These are phyloP conservation scores for Kodamaea alishanica DNA, from an alignment of 1,139 yeast genomes.

Conservation along the genomic window DNA sequence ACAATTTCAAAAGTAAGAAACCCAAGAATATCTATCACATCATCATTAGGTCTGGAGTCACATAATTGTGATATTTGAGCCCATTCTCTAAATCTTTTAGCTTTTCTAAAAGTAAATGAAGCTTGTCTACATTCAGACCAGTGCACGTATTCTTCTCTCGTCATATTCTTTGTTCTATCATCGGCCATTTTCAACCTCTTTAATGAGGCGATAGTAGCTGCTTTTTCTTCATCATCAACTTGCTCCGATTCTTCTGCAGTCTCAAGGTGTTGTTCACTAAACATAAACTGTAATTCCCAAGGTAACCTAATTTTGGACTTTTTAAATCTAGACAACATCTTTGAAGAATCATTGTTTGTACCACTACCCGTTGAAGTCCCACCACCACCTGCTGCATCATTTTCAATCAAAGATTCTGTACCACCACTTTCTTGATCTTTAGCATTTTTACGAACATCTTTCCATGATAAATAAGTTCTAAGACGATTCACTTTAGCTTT, in stretches of 20 bases:
- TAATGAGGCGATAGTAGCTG: conserved; percentile 83
- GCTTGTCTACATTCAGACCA: conserved; percentile 99
- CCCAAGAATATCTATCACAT: conserved; percentile 92
- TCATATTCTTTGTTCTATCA: conserved; percentile 90
- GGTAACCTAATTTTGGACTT: conserved; percentile 83
- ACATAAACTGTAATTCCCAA: conserved; percentile 95
- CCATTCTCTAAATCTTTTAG: conserved; percentile 94
- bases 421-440: conserved; percentile 92
- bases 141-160: conserved; percentile 94
- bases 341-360: conserved; percentile 46
- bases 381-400: conserved; percentile 33
- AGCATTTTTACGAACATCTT: conserved; percentile 95
- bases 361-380: conserved; percentile 30
- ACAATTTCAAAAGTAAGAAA: conserved; percentile 95
- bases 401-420: conserved; percentile 49
- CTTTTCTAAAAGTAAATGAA: conserved; percentile 89
- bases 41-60: conserved; percentile 92
- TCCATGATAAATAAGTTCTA: conserved; percentile 92
- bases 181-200: conserved; percentile 90
- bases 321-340: conserved; percentile 64
- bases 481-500: conserved; percentile 90
- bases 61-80: conserved; percentile 81
- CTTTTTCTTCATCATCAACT: conserved; percentile 83
- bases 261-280: conserved; percentile 81
- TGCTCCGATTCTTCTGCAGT: conserved; percentile 77